Conservation (phyloP, 1,284 basidiomycete species). For the Fomitiporia mediterranea region DNA sequence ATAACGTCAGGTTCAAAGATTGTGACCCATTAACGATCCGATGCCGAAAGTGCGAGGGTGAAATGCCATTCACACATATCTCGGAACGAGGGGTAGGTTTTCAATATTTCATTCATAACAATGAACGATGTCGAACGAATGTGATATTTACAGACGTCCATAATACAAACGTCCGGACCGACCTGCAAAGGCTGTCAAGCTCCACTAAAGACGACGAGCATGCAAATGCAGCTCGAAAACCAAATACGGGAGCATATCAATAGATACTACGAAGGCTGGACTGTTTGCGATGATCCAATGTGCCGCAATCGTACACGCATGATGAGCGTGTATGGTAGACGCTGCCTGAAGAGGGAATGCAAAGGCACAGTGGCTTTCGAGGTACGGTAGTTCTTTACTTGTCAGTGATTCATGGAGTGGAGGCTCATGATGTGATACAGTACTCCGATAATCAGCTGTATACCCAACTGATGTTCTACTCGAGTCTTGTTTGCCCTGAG, state of each 20-base stretch:
- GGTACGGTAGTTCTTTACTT: slow-evolving; percentile 40
- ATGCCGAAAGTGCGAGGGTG: slow-evolving; percentile 69
- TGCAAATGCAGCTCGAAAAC: slow-evolving; percentile 82
- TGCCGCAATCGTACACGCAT: slow-evolving; percentile 84
- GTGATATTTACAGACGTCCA: slow-evolving; percentile 36
- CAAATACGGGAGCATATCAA: slow-evolving; percentile 77
- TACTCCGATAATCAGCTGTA: slow-evolving; percentile 84
- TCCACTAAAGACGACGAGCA: slow-evolving; percentile 50
- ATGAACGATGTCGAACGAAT: background rate
- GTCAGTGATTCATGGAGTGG: background rate
- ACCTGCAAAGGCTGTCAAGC: slow-evolving; percentile 61
- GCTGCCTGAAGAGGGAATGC: slow-evolving; percentile 71
- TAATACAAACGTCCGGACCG: slow-evolving; percentile 46
- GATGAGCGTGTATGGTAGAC: slow-evolving; percentile 87
- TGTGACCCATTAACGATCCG: slow-evolving; percentile 64
- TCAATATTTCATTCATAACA: background rate
- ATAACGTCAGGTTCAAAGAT: slow-evolving; percentile 82
- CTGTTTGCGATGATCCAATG: slow-evolving; percentile 80
- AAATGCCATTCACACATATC: slow-evolving; percentile 62
- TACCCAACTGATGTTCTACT: slow-evolving; percentile 82
- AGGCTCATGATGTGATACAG: slow-evolving; percentile 37
- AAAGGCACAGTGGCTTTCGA: slow-evolving; percentile 68
- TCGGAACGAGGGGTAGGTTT: slow-evolving; percentile 56
- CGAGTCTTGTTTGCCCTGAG: slow-evolving; percentile 70
- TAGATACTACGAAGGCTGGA: slow-evolving; percentile 88